phyloP scores from a whole-genome alignment of 2,329 filamentous ascomycete genomes.

The Aspergillus arachidicola region DNA sequence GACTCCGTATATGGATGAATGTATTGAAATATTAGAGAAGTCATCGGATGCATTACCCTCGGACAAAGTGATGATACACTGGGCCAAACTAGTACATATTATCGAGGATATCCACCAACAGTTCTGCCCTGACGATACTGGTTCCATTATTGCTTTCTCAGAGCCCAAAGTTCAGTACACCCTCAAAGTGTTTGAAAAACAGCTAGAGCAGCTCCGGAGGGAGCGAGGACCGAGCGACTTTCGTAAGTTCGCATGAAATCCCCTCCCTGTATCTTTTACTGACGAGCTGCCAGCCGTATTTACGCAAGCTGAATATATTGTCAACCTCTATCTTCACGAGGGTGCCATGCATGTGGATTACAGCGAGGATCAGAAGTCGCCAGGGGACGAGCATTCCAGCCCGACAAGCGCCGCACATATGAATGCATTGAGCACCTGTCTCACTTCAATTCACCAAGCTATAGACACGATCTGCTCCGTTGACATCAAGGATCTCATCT shows the following conservation, averaged over 20 bases:
- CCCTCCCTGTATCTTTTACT: neutral
- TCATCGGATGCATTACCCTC: slow-evolving; percentile 60
- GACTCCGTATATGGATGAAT: slow-evolving; percentile 66
- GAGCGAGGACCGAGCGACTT: slow-evolving; percentile 57
- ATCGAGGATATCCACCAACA: slow-evolving; percentile 70
- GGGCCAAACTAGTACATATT: slow-evolving; percentile 62
- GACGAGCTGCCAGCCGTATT: slow-evolving; percentile 55
- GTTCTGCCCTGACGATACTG: slow-evolving; percentile 68
- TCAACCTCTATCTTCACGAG: slow-evolving; percentile 76
- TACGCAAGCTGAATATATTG: slow-evolving; percentile 63
- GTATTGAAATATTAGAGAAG: slow-evolving; percentile 58
- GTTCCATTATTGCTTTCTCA: slow-evolving; percentile 54
- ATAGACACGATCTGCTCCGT: slow-evolving; percentile 67
- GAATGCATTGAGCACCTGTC: slow-evolving; percentile 67
- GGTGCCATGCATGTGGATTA: slow-evolving; percentile 69
- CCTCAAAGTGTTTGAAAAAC: slow-evolving; percentile 65
- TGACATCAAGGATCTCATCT: slow-evolving; percentile 61
- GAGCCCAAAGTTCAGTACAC: slow-evolving; percentile 67
- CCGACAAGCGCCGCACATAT: slow-evolving; percentile 62
- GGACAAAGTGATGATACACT: slow-evolving; percentile 59
- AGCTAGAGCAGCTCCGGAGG: slow-evolving; percentile 62
- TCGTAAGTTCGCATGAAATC: slow-evolving; percentile 50
- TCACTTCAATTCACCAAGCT: slow-evolving; percentile 67
- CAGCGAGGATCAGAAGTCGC: slow-evolving; percentile 43
- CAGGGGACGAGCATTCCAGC: slow-evolving; percentile 29